Percentiles rank a stretch among this genome's conserved stretches.
phyloP scores from a whole-genome alignment of 2,329 filamentous ascomycete genomes.

The Botrytis deweyae region DNA sequence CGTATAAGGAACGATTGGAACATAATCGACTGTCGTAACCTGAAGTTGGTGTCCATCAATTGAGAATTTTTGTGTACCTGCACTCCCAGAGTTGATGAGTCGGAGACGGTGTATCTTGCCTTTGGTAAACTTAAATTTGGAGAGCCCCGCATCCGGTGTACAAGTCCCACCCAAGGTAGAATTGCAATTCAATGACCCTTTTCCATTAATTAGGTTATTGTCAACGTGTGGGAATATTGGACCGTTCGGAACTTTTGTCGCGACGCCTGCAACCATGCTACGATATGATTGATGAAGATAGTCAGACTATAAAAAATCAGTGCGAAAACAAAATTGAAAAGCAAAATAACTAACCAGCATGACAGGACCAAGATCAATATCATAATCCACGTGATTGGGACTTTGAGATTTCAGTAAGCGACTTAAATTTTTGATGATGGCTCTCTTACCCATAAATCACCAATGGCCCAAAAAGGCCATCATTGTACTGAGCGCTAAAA shows the following conservation, averaged over 20 bases:
- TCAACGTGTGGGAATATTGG: slow-evolving; percentile 21
- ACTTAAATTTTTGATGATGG: too few relatives aligned
- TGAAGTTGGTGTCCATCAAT: slow-evolving; percentile 57
- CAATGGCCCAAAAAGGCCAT: slow-evolving; percentile 59
- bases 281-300: slow-evolving; percentile 46
- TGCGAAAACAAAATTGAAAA: neutral
- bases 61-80: slow-evolving; percentile 41
- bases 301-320: slow-evolving; percentile 30
- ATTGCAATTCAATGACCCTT: slow-evolving; percentile 26
- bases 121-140: slow-evolving; percentile 40
- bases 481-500: slow-evolving; percentile 47
- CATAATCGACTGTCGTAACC: slow-evolving; percentile 57
- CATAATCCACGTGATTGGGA: slow-evolving; percentile 55
- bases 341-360: slow-evolving; percentile 23
- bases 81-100: slow-evolving; percentile 48
- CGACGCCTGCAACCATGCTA: slow-evolving; percentile 19
- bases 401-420: slow-evolving; percentile 31
- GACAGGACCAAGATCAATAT: slow-evolving; percentile 59
- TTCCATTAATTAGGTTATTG: slow-evolving; percentile 35
- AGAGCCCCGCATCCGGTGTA: slow-evolving; percentile 27
- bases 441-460: slow-evolving; percentile 49
- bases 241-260: slow-evolving; percentile 8
- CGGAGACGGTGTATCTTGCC: slow-evolving; percentile 47
- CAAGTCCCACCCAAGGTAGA: slow-evolving; percentile 12
- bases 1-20: slow-evolving; percentile 55